Evolutionary conservation across 2,329 filamentous ascomycete species (phyloP), one percentile per base, ranked within the genome.

Genomic region (Fusarium sp.): DNA sequence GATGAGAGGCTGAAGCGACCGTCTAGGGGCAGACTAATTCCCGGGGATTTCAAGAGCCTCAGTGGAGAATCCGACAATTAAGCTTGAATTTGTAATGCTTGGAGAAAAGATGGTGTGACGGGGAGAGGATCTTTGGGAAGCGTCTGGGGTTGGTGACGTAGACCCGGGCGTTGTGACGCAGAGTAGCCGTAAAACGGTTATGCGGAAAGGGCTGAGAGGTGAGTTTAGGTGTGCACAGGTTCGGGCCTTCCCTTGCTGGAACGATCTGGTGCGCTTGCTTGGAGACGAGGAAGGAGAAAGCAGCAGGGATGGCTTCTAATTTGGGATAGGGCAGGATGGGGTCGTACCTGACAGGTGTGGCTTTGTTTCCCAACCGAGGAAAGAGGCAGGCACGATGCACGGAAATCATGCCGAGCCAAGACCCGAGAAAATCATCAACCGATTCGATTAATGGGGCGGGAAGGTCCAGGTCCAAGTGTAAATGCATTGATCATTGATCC

Each of bases 271-370:
- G n/a, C n/a, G n/a, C n/a, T n/a, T n/a, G 28, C 46, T 30, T 18
- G 28, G 34, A 48, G 46, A 15, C 46, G 46, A n/a, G n/a, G 30
- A 48, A 48, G 10, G 11, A 13, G 46, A 30, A 48, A 34, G 46
- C 3, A 16, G 15, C 46, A 48, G 46, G 46, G 46, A 48, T 34
- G 46, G 10, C 46, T 37, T 40, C 66, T 68, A 69, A 65, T 68
- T 62, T 43, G 64, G 53, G 66, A 28, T 55, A 34, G 48, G 46
- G 43, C 56, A 53, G 44, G 44, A 39, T 18, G 10, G 46, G 53
- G 44, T 48, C 27, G 40, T 60, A 48, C 47, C 47, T 36, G 61
- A 50, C 23, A 50, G 36, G 28, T 43, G 36, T 44, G 47, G 10
- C 30, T 36, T n/a, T 27, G 31, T 30, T 63, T 48, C 46, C 46